These are phyloP conservation scores for Meyerozyma carpophila DNA, from an alignment of 1,139 yeast genomes.

Conservation along the genomic window DNA sequence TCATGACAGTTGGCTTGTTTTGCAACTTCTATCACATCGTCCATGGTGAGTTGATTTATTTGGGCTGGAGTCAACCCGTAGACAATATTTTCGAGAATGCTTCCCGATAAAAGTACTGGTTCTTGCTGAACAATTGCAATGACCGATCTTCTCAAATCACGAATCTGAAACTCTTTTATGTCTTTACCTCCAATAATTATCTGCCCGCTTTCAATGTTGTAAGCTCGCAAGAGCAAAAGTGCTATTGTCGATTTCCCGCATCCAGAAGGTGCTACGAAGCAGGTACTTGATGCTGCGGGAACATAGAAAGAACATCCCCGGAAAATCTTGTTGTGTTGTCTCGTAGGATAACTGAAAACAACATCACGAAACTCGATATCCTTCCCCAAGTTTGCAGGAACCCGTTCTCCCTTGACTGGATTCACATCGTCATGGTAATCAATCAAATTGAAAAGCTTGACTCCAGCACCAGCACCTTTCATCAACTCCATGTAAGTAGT, in stretches of 20 bases:
- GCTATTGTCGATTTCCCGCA: slow-evolving; percentile 88
- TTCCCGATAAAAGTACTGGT: slow-evolving; percentile 74
- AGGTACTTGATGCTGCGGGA: slow-evolving; percentile 70
- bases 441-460: slow-evolving; percentile 41
- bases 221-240: slow-evolving; percentile 65
- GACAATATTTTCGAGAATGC: slow-evolving; percentile 71
- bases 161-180: slow-evolving; percentile 58
- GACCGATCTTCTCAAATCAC: slow-evolving; percentile 61
- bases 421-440: slow-evolving; percentile 42
- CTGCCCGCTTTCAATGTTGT: slow-evolving; percentile 51
- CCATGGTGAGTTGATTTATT: slow-evolving; percentile 34
- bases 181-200: slow-evolving; percentile 65
- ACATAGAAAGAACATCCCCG: slow-evolving; percentile 57
- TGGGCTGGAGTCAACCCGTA: slow-evolving; percentile 65
- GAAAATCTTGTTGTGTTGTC: slow-evolving; percentile 71
- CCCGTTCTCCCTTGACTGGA: slow-evolving; percentile 34
- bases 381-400: slow-evolving; percentile 42
- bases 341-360: slow-evolving; percentile 77
- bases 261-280: slow-evolving; percentile 90
- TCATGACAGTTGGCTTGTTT: slow-evolving; percentile 55
- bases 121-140: slow-evolving; percentile 89
- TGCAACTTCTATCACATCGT: slow-evolving; percentile 37
- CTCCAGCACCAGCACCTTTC: slow-evolving; percentile 54
- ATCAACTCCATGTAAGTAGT: slow-evolving; percentile 50
- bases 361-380: slow-evolving; percentile 65